phyloP scores from a whole-genome alignment of 2,329 filamentous ascomycete genomes.

The Coniella vitis region DNA sequence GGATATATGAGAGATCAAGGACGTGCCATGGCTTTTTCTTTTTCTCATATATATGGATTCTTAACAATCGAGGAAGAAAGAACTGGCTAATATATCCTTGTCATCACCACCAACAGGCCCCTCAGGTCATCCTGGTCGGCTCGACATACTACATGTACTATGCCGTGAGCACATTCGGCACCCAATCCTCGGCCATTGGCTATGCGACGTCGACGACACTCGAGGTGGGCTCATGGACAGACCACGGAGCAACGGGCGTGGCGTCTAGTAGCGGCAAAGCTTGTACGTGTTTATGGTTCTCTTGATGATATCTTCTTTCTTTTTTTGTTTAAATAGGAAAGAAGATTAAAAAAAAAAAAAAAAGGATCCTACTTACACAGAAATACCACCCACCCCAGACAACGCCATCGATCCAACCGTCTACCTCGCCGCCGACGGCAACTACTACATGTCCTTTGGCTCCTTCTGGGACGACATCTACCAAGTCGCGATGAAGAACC shows the following conservation, averaged over 20 bases:
- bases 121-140: slow-evolving; percentile 53
- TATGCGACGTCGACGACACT: slow-evolving; percentile 30
- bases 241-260: slow-evolving; percentile 43
- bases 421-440: slow-evolving; percentile 28
- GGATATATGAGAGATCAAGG: no score
- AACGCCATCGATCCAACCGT: slow-evolving; percentile 50
- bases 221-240: slow-evolving; percentile 41
- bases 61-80: no score
- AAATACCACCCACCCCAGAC: slow-evolving; percentile 19
- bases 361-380: neutral
- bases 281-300: no score
- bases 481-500: slow-evolving; percentile 38
- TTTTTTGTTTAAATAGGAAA: neutral
- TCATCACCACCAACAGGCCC: slow-evolving; percentile 40
- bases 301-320: no score
- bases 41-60: no score
- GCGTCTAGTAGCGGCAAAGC: slow-evolving; percentile 27
- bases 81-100: neutral
- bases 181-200: slow-evolving; percentile 56
- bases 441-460: slow-evolving; percentile 45
- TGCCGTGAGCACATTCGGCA: slow-evolving; percentile 55
- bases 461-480: slow-evolving; percentile 57
- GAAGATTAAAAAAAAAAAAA: no score
- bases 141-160: slow-evolving; percentile 62
- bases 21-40: no score